Evolutionary conservation across 2,329 filamentous ascomycete species (phyloP), one percentile per base, ranked within the genome.

Genomic region (Fusarium chaquense): DNA sequence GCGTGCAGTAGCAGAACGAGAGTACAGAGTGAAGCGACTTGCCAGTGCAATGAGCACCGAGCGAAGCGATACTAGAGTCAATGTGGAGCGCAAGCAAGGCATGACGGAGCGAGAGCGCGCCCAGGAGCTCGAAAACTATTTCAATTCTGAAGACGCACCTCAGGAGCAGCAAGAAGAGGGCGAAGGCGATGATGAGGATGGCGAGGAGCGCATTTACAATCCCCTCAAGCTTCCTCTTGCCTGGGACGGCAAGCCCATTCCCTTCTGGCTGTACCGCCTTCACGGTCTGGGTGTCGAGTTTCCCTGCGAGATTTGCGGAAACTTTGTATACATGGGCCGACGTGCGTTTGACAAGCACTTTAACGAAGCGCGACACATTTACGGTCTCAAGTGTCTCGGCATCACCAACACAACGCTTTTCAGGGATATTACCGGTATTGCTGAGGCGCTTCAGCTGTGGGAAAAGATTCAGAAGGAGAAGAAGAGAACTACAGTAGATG

Each of bases 201-300:
- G 90, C 40, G 93, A 95, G 44, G 94, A 97, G 70, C 94, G 90
- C 77, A 92, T 98, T 63, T 98, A 98, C 85, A 99, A 99, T 79
- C 96, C 96, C 1, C 86, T 99, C 71, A 99, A 99, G 78, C 86
- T 99, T 3, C 96, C 96, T 0, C 86, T 99, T 10, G 95, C 93
- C 4, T 99, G 97, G 97, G 96, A 99, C 73, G 96, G 97, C 73
- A 99, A 99, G 78, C 96, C 97, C 0, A 99, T 99, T 74, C 96
- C 97, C 0, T 99, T 96, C 84, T 99, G 96, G 96, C 87, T 99
- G 18, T 99, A 98, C 85, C 96, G 98, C 73, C 86, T 99, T 18
- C 96, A 99, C 77, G 96, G 96, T 2, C 84, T 99, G 28, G 96
- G 96, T 11, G 94, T 97, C 15, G 96, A 99, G 75, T 97, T 98